Evolutionary conservation across 345 rosid species (phyloP), one percentile per base, ranked within the genome.

Genomic region (Moricandia arvensis): DNA sequence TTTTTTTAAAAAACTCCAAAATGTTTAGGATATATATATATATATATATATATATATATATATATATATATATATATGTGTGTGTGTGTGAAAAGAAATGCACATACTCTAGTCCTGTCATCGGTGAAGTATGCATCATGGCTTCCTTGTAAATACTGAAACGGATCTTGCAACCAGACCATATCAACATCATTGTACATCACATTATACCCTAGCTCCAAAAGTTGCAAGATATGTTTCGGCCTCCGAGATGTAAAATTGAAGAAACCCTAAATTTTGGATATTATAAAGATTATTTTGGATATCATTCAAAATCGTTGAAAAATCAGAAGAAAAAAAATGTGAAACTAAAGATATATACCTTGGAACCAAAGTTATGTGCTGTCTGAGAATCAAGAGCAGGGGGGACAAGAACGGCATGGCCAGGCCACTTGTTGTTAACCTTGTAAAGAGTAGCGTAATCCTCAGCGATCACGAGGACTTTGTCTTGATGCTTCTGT

Each of bases 331-430:
- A 47, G 4, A 45, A n/a, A n/a, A 38, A 58, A 58, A 21, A 21
- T 11, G 59, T 58, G 30, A 57, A 57, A 27, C 2, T 6, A 13
- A 49, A 30, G n/a, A n/a, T n/a, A n/a, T n/a, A 47, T 47, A 47
- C 64, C 64, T n/a, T 16, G 64, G 64, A 59, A 59, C 64, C 97
- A 75, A 87, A 93, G 75, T 89, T 87, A 24, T 91, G 87, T 4
- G 97, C 97, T 29, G 93, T 72, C 67, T 85, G 85, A 2, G 88
- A 77, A 82, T 86, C 90, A 0, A 83, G 87, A 4, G 87, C 96
- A 0, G 64, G 64, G 2, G 96, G 98, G 27, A 93, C 65, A 29
- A 93, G 90, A 31, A 93, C 97, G 8, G 94, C 97, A 47, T 47
- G 53, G 53, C 53, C 53, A n/a, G 53, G 53, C 53, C 53, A 47